These are phyloP conservation scores for Anthostomella pinea DNA, from an alignment of 2,329 filamentous ascomycete species.

Conservation along the genomic window DNA sequence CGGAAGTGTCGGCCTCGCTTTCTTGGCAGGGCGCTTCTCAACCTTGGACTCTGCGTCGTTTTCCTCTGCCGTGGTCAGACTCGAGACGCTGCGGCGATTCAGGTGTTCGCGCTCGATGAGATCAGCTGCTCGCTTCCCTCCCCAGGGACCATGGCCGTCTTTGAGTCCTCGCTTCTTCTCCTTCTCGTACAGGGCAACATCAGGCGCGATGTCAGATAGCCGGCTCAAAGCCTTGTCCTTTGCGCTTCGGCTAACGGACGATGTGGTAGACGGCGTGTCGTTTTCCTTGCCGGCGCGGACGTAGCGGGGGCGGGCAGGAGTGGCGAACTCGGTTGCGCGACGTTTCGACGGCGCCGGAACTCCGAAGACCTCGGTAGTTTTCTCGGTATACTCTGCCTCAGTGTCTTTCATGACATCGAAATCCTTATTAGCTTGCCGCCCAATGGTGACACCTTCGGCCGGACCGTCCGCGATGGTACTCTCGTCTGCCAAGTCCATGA, in stretches of 20 bases:
- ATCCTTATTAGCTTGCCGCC: slow-evolving; percentile 39
- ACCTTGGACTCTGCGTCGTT: slow-evolving; percentile 36
- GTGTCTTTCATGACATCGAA: slow-evolving; percentile 45
- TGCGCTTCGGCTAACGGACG: slow-evolving; percentile 77
- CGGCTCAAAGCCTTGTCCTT: slow-evolving; percentile 80
- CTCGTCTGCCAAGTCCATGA: slow-evolving; percentile 48
- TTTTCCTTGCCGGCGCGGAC: slow-evolving; percentile 73
- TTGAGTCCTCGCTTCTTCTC: slow-evolving; percentile 74
- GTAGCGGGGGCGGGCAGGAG: slow-evolving; percentile 51
- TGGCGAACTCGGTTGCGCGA: slow-evolving; percentile 40
- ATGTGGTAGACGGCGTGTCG: slow-evolving; percentile 65
- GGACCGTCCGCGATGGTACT: slow-evolving; percentile 47
- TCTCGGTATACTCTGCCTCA: slow-evolving; percentile 34
- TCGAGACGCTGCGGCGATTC: slow-evolving; percentile 36
- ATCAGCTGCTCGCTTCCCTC: slow-evolving; percentile 61
- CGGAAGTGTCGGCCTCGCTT: slow-evolving; percentile 58
- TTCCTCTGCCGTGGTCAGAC: slow-evolving; percentile 29
- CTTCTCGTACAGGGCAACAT: slow-evolving; percentile 88
- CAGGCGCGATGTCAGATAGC: slow-evolving; percentile 73
- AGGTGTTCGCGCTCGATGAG: slow-evolving; percentile 50
- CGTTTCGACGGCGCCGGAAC: slow-evolving; percentile 29
- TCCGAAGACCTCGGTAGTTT: slow-evolving; percentile 32
- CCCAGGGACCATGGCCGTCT: slow-evolving; percentile 51
- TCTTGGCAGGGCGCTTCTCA: slow-evolving; percentile 58
- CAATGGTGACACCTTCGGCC: slow-evolving; percentile 46